phyloP scores from a whole-genome alignment of 1,139 yeast genomes.

The Geotrichum europaeum region DNA sequence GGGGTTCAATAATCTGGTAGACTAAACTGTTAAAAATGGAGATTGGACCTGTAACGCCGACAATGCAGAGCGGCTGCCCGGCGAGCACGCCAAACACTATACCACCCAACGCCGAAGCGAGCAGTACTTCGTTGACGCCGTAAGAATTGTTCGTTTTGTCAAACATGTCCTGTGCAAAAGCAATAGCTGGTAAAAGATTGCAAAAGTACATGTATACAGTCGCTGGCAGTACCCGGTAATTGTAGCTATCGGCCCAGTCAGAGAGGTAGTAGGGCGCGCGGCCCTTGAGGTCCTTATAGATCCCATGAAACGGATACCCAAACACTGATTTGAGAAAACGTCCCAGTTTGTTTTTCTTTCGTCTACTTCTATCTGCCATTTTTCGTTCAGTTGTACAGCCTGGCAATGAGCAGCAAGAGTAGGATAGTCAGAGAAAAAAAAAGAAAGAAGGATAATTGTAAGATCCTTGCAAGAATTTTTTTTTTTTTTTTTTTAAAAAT shows the following conservation, averaged over 20 bases:
- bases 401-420: not conserved
- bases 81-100: conserved; percentile 76
- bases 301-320: conserved; percentile 48
- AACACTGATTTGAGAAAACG: conserved; percentile 17
- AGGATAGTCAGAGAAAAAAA: not conserved
- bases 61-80: conserved; percentile 91
- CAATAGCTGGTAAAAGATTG: conserved; percentile 84
- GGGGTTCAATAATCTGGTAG: conserved; percentile 64
- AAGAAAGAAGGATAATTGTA: not conserved
- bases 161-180: conserved; percentile 96
- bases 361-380: not conserved
- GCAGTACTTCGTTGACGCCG: conserved; percentile 84
- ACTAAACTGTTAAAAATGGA: conserved; percentile 89
- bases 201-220: conserved; percentile 81
- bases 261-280: conserved; percentile 63
- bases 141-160: conserved; percentile 75
- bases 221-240: conserved; percentile 85
- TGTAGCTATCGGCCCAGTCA: conserved; percentile 78
- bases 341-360: not conserved
- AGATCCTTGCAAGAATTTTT: not conserved
- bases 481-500: not conserved
- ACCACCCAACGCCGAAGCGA: conserved; percentile 85
- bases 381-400: not conserved
- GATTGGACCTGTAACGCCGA: conserved; percentile 94
- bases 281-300: conserved; percentile 47